Conservation (phyloP, 2,329 filamentous ascomycete genomes). For the Colletotrichum limetticola region DNA sequence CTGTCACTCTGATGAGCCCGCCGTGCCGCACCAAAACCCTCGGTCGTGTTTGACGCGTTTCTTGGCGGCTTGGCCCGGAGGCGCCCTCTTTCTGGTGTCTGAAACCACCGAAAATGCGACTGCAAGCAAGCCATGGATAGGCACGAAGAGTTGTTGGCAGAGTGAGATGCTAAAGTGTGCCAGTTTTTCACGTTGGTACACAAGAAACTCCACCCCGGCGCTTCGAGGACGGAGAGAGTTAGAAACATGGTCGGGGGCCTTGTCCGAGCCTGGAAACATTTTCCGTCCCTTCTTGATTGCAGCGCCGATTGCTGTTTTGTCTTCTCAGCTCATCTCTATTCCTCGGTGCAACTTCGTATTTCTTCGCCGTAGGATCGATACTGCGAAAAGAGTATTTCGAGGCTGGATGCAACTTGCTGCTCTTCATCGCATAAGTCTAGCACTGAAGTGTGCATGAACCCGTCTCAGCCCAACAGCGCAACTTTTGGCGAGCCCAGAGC, state of each 20-base stretch:
- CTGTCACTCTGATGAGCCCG: constrained; percentile 12
- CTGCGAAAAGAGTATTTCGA: too few relatives aligned
- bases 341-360: background rate
- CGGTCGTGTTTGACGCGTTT: constrained; percentile 27
- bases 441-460: background rate
- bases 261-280: background rate
- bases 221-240: background rate
- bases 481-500: background rate
- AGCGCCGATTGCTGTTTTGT: background rate
- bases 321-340: too few relatives aligned
- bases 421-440: too few relatives aligned
- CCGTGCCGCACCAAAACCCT: constrained; percentile 21
- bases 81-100: background rate
- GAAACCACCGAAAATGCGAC: constrained; percentile 22
- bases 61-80: constrained; percentile 29
- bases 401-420: too few relatives aligned
- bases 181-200: background rate
- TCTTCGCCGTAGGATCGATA: background rate
- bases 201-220: background rate
- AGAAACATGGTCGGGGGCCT: background rate
- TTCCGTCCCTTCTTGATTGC: background rate
- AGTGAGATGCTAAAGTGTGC: background rate
- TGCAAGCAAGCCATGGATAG: background rate
- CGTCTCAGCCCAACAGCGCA: background rate
- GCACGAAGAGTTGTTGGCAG: background rate